These are phyloP conservation scores for Arctium minus DNA, from an alignment of 129 eudicot species.

Conservation along the genomic window DNA sequence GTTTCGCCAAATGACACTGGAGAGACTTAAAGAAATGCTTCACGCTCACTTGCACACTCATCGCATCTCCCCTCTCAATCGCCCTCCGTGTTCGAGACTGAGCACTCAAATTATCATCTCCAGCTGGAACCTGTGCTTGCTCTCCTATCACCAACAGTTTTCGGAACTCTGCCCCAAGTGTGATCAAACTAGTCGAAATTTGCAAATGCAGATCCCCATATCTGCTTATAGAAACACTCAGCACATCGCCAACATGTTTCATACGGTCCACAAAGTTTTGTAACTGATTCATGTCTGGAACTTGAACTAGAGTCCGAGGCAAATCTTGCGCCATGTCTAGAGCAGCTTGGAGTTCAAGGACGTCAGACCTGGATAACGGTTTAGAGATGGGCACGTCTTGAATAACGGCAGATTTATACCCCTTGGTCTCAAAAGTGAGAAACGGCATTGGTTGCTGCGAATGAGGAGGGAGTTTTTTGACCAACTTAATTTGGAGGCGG, in stretches of 20 bases:
- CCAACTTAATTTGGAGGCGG: slow-evolving; percentile 74
- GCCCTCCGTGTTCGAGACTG: slow-evolving; percentile 59
- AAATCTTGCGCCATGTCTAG: slow-evolving; percentile 71
- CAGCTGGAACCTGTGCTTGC: slow-evolving; percentile 43
- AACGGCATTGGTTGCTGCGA: slow-evolving; percentile 69
- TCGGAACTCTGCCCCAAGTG: slow-evolving; percentile 83
- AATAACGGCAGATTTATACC: slow-evolving; percentile 76
- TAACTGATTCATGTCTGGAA: slow-evolving; percentile 62
- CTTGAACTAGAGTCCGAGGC: slow-evolving; percentile 69
- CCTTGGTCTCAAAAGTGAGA: slow-evolving; percentile 82
- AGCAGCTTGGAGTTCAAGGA: slow-evolving; percentile 72
- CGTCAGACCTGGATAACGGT: slow-evolving; percentile 78
- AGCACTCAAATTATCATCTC: slow-evolving; percentile 51
- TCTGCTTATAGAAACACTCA: slow-evolving; percentile 60
- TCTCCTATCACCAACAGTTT: slow-evolving; percentile 75
- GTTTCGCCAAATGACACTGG: slow-evolving; percentile 83
- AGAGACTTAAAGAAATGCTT: slow-evolving; percentile 87
- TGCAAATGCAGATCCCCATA: slow-evolving; percentile 79
- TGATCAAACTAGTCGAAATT: slow-evolving; percentile 64
- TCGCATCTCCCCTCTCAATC: slow-evolving; percentile 60
- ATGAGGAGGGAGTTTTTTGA: slow-evolving; percentile 78
- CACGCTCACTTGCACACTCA: slow-evolving; percentile 83
- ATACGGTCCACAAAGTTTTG: slow-evolving; percentile 78
- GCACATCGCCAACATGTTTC: slow-evolving; percentile 86
- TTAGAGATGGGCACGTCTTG: slow-evolving; percentile 94